Evolutionary conservation across 768 basidiomycete species (phyloP).

Genomic region (Serendipita indica): DNA sequence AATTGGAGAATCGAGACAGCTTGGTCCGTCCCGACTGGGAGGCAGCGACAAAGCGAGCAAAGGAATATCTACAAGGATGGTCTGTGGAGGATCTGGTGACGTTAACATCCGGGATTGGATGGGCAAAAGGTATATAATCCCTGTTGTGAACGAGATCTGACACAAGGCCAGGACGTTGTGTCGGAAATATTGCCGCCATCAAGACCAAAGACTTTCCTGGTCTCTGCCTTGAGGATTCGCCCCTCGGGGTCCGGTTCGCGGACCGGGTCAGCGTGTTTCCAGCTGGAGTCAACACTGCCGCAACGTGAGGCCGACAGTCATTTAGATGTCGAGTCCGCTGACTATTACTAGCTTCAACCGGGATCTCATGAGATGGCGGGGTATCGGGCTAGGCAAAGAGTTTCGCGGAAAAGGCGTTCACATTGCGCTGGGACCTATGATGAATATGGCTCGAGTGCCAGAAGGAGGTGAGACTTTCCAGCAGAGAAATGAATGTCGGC

Average conservation of each 20-base stretch:
- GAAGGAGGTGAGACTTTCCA: slow-evolving; percentile 19
- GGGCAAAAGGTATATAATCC: slow-evolving; percentile 3
- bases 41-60: background rate
- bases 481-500: background rate
- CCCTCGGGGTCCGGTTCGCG: slow-evolving; percentile 60
- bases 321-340: background rate
- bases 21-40: background rate
- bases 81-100: background rate
- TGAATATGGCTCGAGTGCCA: slow-evolving; percentile 71
- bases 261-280: slow-evolving; percentile 72
- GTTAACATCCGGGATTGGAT: background rate
- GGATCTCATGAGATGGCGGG: slow-evolving; percentile 58
- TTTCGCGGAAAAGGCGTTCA: slow-evolving; percentile 74
- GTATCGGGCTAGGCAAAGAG: slow-evolving; percentile 66
- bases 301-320: slow-evolving; percentile 42
- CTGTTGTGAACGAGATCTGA: background rate
- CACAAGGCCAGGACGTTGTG: slow-evolving; percentile 8
- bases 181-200: slow-evolving; percentile 16
- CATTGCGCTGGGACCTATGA: slow-evolving; percentile 49
- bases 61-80: background rate
- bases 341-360: slow-evolving; percentile 43
- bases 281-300: slow-evolving; percentile 65
- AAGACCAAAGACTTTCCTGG: slow-evolving; percentile 12
- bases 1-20: background rate
- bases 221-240: slow-evolving; percentile 38